Evolutionary conservation across 768 basidiomycete genomes (phyloP), one percentile per base, ranked within the genome.

Genomic region (Rubroboletus pulcherrimus): DNA sequence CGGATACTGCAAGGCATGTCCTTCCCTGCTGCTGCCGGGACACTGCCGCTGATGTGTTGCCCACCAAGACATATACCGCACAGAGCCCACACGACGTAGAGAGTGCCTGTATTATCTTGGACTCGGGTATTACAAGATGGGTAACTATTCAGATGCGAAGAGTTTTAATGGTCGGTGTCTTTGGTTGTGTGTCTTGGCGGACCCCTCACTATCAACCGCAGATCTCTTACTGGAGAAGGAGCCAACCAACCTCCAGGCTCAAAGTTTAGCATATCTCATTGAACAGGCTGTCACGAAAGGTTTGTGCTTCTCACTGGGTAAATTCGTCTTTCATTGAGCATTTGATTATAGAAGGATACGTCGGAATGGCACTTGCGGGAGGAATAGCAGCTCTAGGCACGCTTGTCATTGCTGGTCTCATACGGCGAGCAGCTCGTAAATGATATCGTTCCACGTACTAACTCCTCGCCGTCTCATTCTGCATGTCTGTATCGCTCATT

Each of bases 51-150:
- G 54, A 58, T 51, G 19, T 55, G 30, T 58, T 59, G 29, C 33
- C 33, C 35, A 19, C 26, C 15, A 29, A 98, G 97, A 98, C 52
- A 87, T 99, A 44, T 99, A 96, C 74, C 85, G 92, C 29, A 78
- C 84, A 15, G 94, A 97, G 58, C 88, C 95, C 5, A 72, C 84
- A 21, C 82, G 96, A 60, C 81, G 97, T 58, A 78, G 96, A 74
- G 97, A 98, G 74, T 98, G 96, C 64, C 74, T 98, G 35, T 99
- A 98, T 68, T 99, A 98, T 75, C 85, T 99, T 26, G 93, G 94
- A 4, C 78, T 98, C 14, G 97, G 97, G 0, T 86, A 98, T 72
- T 98, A 93, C 74, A 98, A 98, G 79, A 88, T 98, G 82, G 86
- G 87, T 11, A 94, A 98, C 69, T 98, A 88, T 69, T 89, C 90